Evolutionary conservation across 371 early-diverging fungal species (phyloP).

Genomic region (Lichtheimia corymbifera): DNA sequence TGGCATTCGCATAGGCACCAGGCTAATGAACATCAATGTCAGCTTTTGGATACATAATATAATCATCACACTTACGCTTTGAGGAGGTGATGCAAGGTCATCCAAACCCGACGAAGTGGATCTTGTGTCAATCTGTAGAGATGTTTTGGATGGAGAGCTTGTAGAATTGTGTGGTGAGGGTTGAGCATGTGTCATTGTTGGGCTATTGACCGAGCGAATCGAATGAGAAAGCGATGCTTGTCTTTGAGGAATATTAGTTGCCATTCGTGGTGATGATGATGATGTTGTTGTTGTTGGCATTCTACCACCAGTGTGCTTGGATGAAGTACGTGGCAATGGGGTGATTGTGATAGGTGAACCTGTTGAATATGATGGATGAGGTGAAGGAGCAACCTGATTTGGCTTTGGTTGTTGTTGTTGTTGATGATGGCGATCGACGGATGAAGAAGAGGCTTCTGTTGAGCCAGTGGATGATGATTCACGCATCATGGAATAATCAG

Average conservation of each 20-base stretch:
- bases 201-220: too few species aligned
- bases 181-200: too few species aligned
- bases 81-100: constrained; percentile 33
- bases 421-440: not conserved
- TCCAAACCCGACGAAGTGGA: constrained; percentile 1
- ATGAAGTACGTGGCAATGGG: too few species aligned
- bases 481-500: constrained; percentile 1
- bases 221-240: constrained; percentile 1
- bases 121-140: not conserved
- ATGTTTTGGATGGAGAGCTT: not conserved
- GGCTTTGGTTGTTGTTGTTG: too few species aligned
- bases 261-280: too few species aligned
- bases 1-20: constrained; percentile 24
- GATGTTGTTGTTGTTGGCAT: too few species aligned
- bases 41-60: too few species aligned
- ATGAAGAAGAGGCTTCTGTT: constrained; percentile 4
- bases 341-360: too few species aligned
- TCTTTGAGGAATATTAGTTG: not conserved
- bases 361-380: too few species aligned
- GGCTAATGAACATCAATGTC: not conserved
- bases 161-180: too few species aligned
- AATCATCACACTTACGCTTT: constrained; percentile 25
- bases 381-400: too few species aligned
- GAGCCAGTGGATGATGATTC: not conserved
- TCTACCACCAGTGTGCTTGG: too few species aligned